Conservation (phyloP, 78 protist species). For the slime mould (Dictyostelium discoideum) region dicty_2.7 NC_007091.3:5009501-5010000, state of each 20-base stretch:
- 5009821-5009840: slow-evolving; percentile 44
- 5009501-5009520: background rate
- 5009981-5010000: background rate
- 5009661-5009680: background rate
- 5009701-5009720: slow-evolving; percentile 35
- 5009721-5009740: slow-evolving; percentile 27
- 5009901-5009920: slow-evolving; percentile 33
- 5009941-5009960: background rate
- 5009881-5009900: slow-evolving; percentile 68
- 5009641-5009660: background rate
- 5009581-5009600: background rate
- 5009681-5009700: slow-evolving; percentile 4
- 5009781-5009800: slow-evolving; percentile 69
- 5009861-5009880: slow-evolving; percentile 15
- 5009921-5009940: slow-evolving; percentile 57
- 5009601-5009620: background rate
- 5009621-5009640: background rate
- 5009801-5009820: slow-evolving; percentile 59
- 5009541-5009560: background rate
- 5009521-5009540: background rate
- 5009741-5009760: slow-evolving; percentile 40
- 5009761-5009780: slow-evolving; percentile 62
- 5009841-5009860: slow-evolving; percentile 31
- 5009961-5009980: background rate
- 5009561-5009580: background rate